phyloP scores from a whole-genome alignment of 2,329 filamentous ascomycete species.

The Hypoxylon sp. region DNA sequence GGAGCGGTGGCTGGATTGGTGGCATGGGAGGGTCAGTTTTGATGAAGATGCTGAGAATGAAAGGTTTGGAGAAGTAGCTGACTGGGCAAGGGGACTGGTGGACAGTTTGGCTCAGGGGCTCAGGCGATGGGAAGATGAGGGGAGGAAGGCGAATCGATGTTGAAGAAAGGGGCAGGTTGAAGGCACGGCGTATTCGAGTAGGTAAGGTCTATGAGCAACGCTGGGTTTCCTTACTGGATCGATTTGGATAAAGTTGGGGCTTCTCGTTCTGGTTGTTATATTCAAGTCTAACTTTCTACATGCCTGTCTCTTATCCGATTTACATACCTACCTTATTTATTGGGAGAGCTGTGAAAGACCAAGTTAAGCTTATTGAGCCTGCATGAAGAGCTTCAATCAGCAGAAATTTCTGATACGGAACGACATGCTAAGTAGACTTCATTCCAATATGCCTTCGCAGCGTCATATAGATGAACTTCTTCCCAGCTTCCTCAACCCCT shows the following conservation, averaged over 20 bases:
- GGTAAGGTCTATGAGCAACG: no score
- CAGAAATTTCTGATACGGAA: no score
- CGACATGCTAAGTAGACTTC: background rate
- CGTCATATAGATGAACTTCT: background rate
- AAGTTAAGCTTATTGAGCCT: no score
- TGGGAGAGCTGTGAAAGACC: no score
- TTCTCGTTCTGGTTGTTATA: no score
- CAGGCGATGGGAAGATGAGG: conserved; percentile 16
- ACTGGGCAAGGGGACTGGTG: conserved; percentile 52
- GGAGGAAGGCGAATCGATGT: conserved; percentile 1
- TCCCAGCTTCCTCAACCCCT: background rate
- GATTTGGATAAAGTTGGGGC: no score
- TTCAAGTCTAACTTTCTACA: no score
- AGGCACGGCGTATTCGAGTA: no score
- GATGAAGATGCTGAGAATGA: conserved; percentile 64
- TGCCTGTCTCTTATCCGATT: no score
- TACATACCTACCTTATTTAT: no score
- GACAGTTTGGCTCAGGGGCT: conserved; percentile 47
- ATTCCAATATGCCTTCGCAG: background rate
- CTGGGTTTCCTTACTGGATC: no score
- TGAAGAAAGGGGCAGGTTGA: background rate
- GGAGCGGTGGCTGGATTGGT: conserved; percentile 75
- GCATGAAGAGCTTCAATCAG: no score
- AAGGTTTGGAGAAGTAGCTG: conserved; percentile 50
- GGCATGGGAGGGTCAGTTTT: conserved; percentile 70